phyloP scores from a whole-genome alignment of 495 filamentous ascomycete species.

The Parachaetomium inaequale region DNA sequence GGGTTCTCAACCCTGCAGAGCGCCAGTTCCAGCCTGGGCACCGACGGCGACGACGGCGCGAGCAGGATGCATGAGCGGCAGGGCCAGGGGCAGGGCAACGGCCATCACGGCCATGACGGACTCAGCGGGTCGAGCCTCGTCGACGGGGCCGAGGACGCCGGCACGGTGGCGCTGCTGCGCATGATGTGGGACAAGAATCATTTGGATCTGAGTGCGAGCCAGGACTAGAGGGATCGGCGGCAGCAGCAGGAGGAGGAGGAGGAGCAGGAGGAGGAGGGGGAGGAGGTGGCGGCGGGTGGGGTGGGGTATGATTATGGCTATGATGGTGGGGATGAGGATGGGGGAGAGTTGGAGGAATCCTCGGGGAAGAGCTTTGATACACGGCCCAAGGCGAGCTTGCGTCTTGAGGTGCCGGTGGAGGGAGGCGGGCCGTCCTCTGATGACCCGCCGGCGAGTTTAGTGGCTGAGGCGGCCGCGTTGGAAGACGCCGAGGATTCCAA shows the following conservation, averaged over 20 bases:
- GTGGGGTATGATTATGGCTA: not conserved
- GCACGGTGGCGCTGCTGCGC: conserved; percentile 44
- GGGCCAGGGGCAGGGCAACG: not conserved
- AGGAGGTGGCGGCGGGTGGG: not conserved
- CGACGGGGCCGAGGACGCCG: conserved; percentile 43
- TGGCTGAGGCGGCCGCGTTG: no score
- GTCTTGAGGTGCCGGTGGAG: no score
- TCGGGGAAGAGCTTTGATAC: no score
- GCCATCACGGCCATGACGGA: conserved; percentile 22
- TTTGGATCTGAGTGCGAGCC: conserved; percentile 49
- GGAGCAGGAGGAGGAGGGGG: not conserved
- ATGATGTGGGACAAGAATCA: conserved; percentile 55
- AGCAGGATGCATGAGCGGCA: conserved; percentile 12
- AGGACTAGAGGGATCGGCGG: conserved; percentile 37
- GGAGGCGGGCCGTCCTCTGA: no score
- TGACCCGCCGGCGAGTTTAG: not conserved
- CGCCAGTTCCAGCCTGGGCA: conserved; percentile 40
- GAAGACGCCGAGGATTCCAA: no score
- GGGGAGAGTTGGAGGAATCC: no score
- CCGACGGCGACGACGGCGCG: conserved; percentile 27
- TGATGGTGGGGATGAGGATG: no score
- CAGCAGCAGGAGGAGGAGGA: not conserved
- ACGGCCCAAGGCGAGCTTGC: no score
- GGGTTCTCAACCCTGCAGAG: conserved; percentile 31
- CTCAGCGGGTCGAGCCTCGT: conserved; percentile 44